Conservation (phyloP, 1,284 basidiomycete species). For the Coniophora puteana region DNA sequence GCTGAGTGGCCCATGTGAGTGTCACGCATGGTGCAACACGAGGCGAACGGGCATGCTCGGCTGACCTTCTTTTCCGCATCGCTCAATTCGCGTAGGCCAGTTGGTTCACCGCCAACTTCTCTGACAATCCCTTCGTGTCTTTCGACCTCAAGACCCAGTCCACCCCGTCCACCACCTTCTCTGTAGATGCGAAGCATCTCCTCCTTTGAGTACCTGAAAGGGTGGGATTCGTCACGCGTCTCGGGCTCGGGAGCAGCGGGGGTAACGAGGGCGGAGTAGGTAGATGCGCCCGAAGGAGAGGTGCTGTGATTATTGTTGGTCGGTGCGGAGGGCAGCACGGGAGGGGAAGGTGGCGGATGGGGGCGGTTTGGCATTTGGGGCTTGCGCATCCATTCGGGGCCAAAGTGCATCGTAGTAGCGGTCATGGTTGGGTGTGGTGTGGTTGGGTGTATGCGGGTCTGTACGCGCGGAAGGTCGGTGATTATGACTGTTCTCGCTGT, state of each 20-base stretch:
- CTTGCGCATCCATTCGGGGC: slow-evolving; percentile 89
- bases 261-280: slow-evolving; percentile 48
- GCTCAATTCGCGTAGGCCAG: slow-evolving; percentile 71
- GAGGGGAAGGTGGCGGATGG: slow-evolving; percentile 53
- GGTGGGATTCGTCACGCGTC: slow-evolving; percentile 60
- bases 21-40: slow-evolving; percentile 10
- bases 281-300: slow-evolving; percentile 58
- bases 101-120: slow-evolving; percentile 70
- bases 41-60: slow-evolving; percentile 9
- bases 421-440: slow-evolving; percentile 49
- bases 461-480: slow-evolving; percentile 6
- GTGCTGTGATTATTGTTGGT: slow-evolving; percentile 33
- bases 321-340: too few relatives aligned
- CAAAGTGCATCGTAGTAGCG: slow-evolving; percentile 77
- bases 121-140: slow-evolving; percentile 83
- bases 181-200: slow-evolving; percentile 83
- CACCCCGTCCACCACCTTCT: slow-evolving; percentile 70
- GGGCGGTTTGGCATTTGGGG: slow-evolving; percentile 52
- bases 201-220: slow-evolving; percentile 85
- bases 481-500: slow-evolving; percentile 10
- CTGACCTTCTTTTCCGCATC: slow-evolving; percentile 88
- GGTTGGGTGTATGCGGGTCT: too few relatives aligned
- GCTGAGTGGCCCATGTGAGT: slow-evolving; percentile 41
- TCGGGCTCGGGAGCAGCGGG: slow-evolving; percentile 44
- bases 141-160: slow-evolving; percentile 81